These are phyloP conservation scores for Alisma plantagoaquatica DNA, from an alignment of 106 monocot species.

Conservation along the genomic window DNA sequence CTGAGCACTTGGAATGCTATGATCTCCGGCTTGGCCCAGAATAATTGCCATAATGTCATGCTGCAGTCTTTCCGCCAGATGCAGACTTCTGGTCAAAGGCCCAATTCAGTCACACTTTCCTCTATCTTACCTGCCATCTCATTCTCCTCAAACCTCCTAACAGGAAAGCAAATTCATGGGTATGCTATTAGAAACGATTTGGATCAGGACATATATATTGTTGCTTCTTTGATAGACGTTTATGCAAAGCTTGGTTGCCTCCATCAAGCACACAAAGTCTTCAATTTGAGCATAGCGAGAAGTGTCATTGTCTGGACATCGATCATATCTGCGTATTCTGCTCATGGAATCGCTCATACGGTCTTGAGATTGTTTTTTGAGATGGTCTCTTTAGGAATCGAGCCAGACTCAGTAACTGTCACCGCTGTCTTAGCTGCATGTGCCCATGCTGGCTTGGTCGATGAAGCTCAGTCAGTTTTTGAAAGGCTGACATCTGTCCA, in stretches of 20 bases:
- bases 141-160: not conserved
- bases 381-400: slow-evolving; percentile 15
- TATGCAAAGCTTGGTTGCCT: slow-evolving; percentile 41
- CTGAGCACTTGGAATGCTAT: slow-evolving; percentile 8
- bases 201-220: slow-evolving; percentile 2
- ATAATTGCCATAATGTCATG: not conserved
- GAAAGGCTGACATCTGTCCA: not conserved
- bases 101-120: slow-evolving; percentile 3
- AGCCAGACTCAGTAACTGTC: slow-evolving; percentile 2
- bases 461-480: slow-evolving; percentile 2
- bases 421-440: slow-evolving; percentile 1
- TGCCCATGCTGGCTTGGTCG: slow-evolving; percentile 6
- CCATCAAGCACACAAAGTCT: slow-evolving; percentile 12
- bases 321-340: slow-evolving; percentile 34
- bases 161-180: slow-evolving; percentile 9
- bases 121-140: slow-evolving; percentile 1
- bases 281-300: slow-evolving; percentile 4
- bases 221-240: slow-evolving; percentile 13
- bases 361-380: slow-evolving; percentile 14
- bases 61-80: slow-evolving; percentile 3
- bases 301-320: slow-evolving; percentile 37
- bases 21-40: slow-evolving; percentile 9
- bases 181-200: not conserved
- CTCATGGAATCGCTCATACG: slow-evolving; percentile 19
- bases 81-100: not conserved